Evolutionary conservation across 768 basidiomycete species (phyloP), one percentile per base, ranked within the genome.

Genomic region (Cyclocybe aegerita): DNA sequence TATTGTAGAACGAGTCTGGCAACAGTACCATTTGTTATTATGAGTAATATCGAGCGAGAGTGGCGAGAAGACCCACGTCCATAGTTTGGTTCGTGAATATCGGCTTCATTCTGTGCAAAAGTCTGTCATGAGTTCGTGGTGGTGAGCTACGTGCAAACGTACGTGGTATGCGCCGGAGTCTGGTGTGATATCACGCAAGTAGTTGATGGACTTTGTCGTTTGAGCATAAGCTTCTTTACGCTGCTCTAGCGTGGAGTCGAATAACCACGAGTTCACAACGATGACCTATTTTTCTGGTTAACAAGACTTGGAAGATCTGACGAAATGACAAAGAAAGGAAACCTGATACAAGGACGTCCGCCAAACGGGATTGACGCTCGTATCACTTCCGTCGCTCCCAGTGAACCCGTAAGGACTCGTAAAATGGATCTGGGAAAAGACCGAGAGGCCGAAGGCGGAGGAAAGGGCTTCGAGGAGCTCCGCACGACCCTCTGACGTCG

Each of bases 21-120:
- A 23, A 23, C 23, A 23, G 23, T 23, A 38, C 40, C 12, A 10
- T 36, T 15, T 23, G 46, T 47, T 47, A 7, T 7, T 16, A 3
- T 7, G 12, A 8, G 14, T n/a, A 36, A 10, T n/a, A 39, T 34
- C 15, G 11, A 47, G 36, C 23, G 10, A 23, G 3, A 17, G 9
- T 2, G 23, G 1, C 1, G 23, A 23, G 23, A n/a, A 15, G 29
- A 30, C 46, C 14, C 46, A 47, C 46, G 10, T 30, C 38, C 7
- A 29, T 47, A 30, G 36, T 47, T 47, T 33, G 46, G 46, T 29
- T 47, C 46, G n/a, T 47, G 46, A 16, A 47, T 47, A 14, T 47
- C 46, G 23, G 46, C 46, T 37, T 47, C 46, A 12, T 47, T 47
- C 46, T 47, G 36, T 4, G 36, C 11, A 8, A 9, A 39, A 14